A percentile compares a stretch with the other conserved stretches of the same genome.
phyloP scores from a whole-genome alignment of 163 green algal genomes.

The Scenedesmus sp. region DNA sequence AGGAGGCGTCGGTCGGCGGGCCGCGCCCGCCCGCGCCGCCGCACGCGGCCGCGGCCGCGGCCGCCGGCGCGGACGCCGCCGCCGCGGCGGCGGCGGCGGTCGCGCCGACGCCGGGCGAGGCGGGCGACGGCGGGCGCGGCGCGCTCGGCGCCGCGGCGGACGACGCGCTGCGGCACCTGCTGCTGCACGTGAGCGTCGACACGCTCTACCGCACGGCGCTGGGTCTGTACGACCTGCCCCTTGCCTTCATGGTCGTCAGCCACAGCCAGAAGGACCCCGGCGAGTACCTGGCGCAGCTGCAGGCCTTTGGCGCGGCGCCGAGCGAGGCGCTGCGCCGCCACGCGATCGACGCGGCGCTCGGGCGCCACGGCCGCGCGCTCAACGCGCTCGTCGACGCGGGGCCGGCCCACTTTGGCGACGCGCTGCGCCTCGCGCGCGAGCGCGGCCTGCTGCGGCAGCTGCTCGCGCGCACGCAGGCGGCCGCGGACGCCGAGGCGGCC shows the following conservation, averaged over 20 bases:
- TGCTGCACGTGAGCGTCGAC: constrained; percentile 81
- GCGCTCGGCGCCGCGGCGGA: constrained; percentile 58
- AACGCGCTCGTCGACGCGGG: constrained; percentile 66
- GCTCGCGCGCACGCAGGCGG: constrained; percentile 53
- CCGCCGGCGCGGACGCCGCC: not conserved
- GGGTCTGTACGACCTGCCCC: constrained; percentile 87
- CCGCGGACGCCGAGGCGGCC: constrained; percentile 20
- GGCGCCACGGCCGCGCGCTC: constrained; percentile 66
- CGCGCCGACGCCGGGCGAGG: not conserved
- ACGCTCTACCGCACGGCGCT: constrained; percentile 85
- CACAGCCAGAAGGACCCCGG: constrained; percentile 78
- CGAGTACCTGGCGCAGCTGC: constrained; percentile 88
- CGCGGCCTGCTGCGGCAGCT: constrained; percentile 78
- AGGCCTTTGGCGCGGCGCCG: not conserved
- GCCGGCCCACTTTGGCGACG: constrained; percentile 59
- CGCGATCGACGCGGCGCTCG: constrained; percentile 80
- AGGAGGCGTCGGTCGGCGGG: constrained; percentile 72
- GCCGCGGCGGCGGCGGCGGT: constrained; percentile 6
- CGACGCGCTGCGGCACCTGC: constrained; percentile 82
- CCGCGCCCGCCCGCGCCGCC: too few relatives aligned
- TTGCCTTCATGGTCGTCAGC: constrained; percentile 91
- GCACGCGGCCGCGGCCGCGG: not conserved
- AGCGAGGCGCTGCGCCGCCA: constrained; percentile 49
- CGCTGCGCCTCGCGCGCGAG: constrained; percentile 71
- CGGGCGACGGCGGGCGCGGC: constrained; percentile 51